These are phyloP conservation scores for Falciphora oryzae DNA, from an alignment of 2,329 filamentous ascomycete genomes.

Conservation along the genomic window DNA sequence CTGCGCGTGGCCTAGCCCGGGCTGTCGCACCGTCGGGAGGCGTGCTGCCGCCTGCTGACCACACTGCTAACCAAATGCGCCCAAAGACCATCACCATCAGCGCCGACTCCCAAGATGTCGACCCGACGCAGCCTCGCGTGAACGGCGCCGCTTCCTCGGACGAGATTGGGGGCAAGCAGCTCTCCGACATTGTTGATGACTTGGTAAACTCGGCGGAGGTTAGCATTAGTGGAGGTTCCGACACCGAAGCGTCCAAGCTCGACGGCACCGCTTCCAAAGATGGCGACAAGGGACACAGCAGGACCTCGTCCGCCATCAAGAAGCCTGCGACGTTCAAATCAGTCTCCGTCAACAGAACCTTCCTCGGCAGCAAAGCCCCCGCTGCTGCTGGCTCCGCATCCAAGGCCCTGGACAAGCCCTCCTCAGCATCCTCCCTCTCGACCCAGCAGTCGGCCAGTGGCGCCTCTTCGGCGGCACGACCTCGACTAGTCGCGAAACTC, in stretches of 20 bases:
- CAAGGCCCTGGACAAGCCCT: constrained; percentile 47
- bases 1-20: no score
- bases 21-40: neutral
- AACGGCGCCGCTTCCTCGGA: constrained; percentile 44
- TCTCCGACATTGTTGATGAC: constrained; percentile 51
- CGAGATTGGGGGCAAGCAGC: constrained; percentile 52
- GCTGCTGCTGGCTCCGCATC: constrained; percentile 33
- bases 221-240: constrained; percentile 68
- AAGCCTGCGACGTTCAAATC: constrained; percentile 77
- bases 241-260: constrained; percentile 64
- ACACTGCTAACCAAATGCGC: neutral
- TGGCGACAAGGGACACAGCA: constrained; percentile 53
- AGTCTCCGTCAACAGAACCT: constrained; percentile 79
- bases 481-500: constrained; percentile 71
- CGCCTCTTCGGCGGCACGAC: constrained; percentile 48
- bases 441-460: constrained; percentile 40
- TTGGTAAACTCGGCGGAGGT: constrained; percentile 57
- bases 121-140: constrained; percentile 35
- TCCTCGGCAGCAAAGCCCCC: constrained; percentile 65
- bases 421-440: constrained; percentile 35
- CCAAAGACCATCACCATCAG: constrained; percentile 27
- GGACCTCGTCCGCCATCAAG: constrained; percentile 56
- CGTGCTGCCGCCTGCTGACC: neutral
- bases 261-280: constrained; percentile 49
- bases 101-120: constrained; percentile 42